phyloP scores from a whole-genome alignment of 257 asterid species.

The Rauvolfia tetraphylla region DNA sequence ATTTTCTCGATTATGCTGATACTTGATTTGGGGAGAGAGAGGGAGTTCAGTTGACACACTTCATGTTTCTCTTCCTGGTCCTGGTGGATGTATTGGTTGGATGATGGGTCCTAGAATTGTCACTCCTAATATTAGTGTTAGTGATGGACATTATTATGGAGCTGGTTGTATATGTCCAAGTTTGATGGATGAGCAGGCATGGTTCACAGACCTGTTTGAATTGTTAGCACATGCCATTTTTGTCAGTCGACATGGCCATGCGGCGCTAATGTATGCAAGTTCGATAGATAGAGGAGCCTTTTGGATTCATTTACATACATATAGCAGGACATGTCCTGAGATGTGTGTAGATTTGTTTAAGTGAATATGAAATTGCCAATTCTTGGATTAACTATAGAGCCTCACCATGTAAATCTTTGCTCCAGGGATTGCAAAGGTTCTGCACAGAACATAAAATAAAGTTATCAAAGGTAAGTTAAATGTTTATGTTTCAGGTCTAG shows the following conservation, averaged over 20 bases:
- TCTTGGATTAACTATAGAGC: not conserved
- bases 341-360: not conserved
- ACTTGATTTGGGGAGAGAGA: not conserved
- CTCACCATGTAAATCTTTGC: slow-evolving; percentile 19
- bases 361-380: not conserved
- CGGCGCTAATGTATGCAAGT: not conserved
- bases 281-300: not conserved
- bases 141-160: not conserved
- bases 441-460: slow-evolving; percentile 92
- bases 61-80: not conserved
- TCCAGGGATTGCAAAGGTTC: slow-evolving; percentile 95
- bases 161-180: not conserved
- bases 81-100: not conserved
- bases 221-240: not conserved
- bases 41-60: not conserved
- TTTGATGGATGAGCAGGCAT: not conserved
- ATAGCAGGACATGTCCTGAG: not conserved
- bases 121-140: no score
- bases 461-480: slow-evolving; percentile 67
- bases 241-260: not conserved
- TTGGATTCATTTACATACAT: not conserved
- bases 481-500: not conserved
- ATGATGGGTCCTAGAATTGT: not conserved
- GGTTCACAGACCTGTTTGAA: not conserved
- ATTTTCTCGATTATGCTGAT: not conserved